Base-by-base conservation (phyloP, 2,329 filamentous ascomycete species). In the Colletotrichum sp. region DNA sequence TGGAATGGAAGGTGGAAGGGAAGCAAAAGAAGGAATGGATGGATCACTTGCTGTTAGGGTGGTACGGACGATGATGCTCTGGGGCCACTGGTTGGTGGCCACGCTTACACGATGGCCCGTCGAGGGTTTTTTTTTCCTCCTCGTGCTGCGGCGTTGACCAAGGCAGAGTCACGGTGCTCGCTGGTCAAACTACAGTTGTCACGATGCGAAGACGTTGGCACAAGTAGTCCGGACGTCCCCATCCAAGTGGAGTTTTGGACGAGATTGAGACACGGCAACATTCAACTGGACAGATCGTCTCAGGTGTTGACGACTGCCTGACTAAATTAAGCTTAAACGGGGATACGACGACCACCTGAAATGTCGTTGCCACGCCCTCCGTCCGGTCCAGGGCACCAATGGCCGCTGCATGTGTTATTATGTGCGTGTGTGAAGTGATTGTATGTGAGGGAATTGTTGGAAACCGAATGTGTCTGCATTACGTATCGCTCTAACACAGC, bases 241-340 rank as follows among this genome's bases (percentile, higher is more conserved):
- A 39, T 25, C 16, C 11, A 25, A 74, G 59, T 34, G 44, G 19
- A 70, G 48, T 32, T 57, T 48, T 13, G 27, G 30, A 34, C 16
- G 59, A 71, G 39, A 28, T 8, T 48, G 34, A 13, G 16, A 52
- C 44, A 72, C 22, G 16, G 28, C 72, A 11, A 36, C 13, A 44
- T 32, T 32, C 61, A 66, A 72, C 63, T 72, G 55, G 72, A 44
- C 72, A 68, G 72, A 63, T 44, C 69, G 55, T 72, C 55, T 68
- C n/a, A 68, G 63, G 55, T 68, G 57, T 64, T 60, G 39, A 55
- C 59, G 57, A 73, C 30, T 28, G 44, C 27, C 44, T 52, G 30
- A 61, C 63, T 48, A 57, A 75, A 73, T 57, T 73, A 75, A 75
- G 73, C 73, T 75, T 75, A 75, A 73, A 75, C 30, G 55, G 73